Conservation (phyloP, 805 yeast genomes). For the Ogataea ganodermae region DNA sequence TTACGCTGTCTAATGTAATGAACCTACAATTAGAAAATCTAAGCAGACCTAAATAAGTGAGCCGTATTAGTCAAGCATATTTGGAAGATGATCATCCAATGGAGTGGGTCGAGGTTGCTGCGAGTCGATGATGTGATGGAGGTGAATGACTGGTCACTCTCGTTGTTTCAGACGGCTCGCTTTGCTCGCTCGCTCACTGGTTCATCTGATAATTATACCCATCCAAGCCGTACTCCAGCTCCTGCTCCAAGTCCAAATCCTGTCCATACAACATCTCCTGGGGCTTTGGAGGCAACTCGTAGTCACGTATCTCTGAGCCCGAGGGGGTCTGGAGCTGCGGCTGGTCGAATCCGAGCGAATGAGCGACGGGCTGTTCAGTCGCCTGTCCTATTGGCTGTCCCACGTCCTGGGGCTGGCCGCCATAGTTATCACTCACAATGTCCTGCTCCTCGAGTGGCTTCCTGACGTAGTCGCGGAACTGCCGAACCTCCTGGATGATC, state of each 20-base stretch:
- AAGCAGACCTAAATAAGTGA: too few species aligned
- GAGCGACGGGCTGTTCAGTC: too few species aligned
- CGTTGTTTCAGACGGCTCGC: background rate
- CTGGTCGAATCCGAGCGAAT: conserved; percentile 26
- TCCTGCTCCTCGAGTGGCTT: conserved; percentile 62
- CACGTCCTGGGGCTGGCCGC: conserved; percentile 24
- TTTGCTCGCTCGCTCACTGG: background rate
- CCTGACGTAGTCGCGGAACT: conserved; percentile 79
- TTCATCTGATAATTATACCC: conserved; percentile 37
- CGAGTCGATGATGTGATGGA: too few species aligned
- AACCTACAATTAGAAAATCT: too few species aligned
- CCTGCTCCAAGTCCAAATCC: conserved; percentile 57
- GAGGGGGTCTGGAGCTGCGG: conserved; percentile 48
- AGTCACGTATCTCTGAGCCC: conserved; percentile 43
- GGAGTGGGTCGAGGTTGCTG: too few species aligned
- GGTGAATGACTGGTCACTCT: background rate
- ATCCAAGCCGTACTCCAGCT: conserved; percentile 68
- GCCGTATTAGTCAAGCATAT: too few species aligned
- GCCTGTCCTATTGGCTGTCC: background rate
- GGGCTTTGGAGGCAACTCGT: conserved; percentile 64
- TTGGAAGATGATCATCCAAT: too few species aligned
- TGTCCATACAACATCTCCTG: conserved; percentile 45
- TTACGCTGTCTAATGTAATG: too few species aligned
- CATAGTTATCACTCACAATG: conserved; percentile 33
- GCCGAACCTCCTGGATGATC: conserved; percentile 77